phyloP scores from a whole-genome alignment of 2,329 filamentous ascomycete species.

The Ophiostoma sp. region DNA sequence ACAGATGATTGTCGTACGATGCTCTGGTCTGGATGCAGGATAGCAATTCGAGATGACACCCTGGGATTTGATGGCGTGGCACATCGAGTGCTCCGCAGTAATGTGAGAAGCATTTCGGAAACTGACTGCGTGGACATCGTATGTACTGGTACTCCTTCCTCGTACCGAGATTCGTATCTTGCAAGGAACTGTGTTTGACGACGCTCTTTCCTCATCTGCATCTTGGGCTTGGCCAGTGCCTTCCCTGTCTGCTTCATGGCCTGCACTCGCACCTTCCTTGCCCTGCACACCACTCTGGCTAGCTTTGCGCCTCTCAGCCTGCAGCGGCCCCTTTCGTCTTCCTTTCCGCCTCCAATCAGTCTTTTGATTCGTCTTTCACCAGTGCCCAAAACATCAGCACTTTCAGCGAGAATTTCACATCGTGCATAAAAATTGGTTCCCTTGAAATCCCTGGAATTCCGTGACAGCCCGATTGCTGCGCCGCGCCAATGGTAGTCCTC shows the following conservation, averaged over 20 bases:
- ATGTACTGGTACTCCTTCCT: neutral
- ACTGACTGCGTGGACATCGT: neutral
- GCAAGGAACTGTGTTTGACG: neutral
- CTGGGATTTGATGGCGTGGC: neutral
- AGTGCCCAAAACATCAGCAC: neutral
- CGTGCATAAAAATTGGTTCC: neutral
- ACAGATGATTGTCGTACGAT: neutral
- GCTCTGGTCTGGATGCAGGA: neutral
- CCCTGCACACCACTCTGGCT: neutral
- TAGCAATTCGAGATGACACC: neutral
- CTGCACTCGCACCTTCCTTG: no score
- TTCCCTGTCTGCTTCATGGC: no score
- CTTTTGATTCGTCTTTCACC: neutral
- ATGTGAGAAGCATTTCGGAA: neutral
- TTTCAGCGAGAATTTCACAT: slow-evolving; percentile 2
- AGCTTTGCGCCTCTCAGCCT: slow-evolving; percentile 1
- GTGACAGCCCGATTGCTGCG: neutral
- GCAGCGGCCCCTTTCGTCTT: neutral
- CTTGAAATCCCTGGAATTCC: neutral
- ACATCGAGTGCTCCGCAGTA: no score
- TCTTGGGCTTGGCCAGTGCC: neutral
- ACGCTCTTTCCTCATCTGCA: neutral
- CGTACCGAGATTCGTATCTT: neutral
- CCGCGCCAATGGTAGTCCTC: neutral
- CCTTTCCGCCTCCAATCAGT: neutral